These are phyloP conservation scores for Pichia cactophila DNA, from an alignment of 1,139 yeast species.

Conservation along the genomic window DNA sequence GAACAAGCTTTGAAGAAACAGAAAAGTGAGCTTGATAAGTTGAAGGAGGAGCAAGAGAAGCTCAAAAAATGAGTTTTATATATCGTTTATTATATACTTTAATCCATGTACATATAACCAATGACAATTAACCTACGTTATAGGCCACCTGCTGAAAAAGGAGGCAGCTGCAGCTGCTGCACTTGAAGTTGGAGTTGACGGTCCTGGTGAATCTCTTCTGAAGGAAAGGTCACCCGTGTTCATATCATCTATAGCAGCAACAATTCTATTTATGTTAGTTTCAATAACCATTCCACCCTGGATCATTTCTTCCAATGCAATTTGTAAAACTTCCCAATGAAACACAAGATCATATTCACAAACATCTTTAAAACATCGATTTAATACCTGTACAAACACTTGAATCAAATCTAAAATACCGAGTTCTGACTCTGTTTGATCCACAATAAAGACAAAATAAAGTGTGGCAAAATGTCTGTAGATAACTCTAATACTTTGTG, in stretches of 20 bases:
- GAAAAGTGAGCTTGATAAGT: slow-evolving; percentile 38
- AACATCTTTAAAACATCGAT: slow-evolving; percentile 86
- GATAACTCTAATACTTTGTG: slow-evolving; percentile 79
- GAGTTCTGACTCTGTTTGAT: slow-evolving; percentile 89
- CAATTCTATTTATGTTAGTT: slow-evolving; percentile 75
- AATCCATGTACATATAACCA: not conserved
- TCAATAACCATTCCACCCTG: slow-evolving; percentile 99
- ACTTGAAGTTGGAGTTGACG: not conserved
- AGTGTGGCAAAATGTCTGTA: slow-evolving; percentile 93
- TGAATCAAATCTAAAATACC: slow-evolving; percentile 92
- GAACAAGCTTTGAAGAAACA: slow-evolving; percentile 40
- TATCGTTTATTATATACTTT: no score
- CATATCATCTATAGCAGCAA: slow-evolving; percentile 66
- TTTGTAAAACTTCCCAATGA: slow-evolving; percentile 94
- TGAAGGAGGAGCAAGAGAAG: slow-evolving; percentile 32
- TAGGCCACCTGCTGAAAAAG: slow-evolving; percentile 20
- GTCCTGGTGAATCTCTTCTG: slow-evolving; percentile 1
- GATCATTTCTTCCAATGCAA: slow-evolving; percentile 84
- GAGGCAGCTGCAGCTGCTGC: slow-evolving; percentile 4
- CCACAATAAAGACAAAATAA: slow-evolving; percentile 90
- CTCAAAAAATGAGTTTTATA: not conserved
- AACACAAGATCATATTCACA: slow-evolving; percentile 93
- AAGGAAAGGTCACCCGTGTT: slow-evolving; percentile 36
- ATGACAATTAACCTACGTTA: not conserved
- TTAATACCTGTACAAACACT: slow-evolving; percentile 92